Conservation (phyloP, 148 eudicot genomes). For the Fagopyrum esculentum region DNA sequence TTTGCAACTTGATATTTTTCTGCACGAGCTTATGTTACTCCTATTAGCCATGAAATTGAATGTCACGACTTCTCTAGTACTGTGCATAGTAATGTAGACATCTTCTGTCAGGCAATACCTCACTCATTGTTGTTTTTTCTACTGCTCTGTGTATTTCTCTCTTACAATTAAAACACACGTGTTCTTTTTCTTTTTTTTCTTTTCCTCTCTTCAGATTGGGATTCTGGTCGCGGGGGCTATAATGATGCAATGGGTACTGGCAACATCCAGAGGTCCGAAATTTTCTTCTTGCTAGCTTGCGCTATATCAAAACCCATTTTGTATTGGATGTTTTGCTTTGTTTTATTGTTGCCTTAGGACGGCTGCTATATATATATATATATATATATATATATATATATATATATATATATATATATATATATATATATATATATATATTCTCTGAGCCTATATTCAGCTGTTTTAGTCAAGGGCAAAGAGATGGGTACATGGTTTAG, state of each 20-base stretch:
- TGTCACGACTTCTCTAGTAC: neutral
- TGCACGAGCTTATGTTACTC: neutral
- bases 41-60: neutral
- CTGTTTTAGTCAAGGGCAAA: neutral
- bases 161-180: neutral
- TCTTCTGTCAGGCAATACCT: neutral
- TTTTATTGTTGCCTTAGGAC: neutral
- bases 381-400: no score
- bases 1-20: conserved; percentile 2
- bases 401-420: no score
- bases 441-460: neutral
- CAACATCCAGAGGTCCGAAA: conserved; percentile 47
- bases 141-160: neutral
- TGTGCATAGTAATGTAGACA: neutral
- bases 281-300: neutral
- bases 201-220: conserved; percentile 53
- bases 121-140: neutral
- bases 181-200: neutral
- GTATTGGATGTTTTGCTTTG: neutral
- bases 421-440: no score
- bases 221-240: conserved; percentile 66
- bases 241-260: conserved; percentile 46
- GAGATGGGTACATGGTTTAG: neutral
- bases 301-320: neutral
- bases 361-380: no score